Base-by-base conservation (phyloP, 495 filamentous ascomycete genomes). In the Hypoxylon crocopeplum region DNA sequence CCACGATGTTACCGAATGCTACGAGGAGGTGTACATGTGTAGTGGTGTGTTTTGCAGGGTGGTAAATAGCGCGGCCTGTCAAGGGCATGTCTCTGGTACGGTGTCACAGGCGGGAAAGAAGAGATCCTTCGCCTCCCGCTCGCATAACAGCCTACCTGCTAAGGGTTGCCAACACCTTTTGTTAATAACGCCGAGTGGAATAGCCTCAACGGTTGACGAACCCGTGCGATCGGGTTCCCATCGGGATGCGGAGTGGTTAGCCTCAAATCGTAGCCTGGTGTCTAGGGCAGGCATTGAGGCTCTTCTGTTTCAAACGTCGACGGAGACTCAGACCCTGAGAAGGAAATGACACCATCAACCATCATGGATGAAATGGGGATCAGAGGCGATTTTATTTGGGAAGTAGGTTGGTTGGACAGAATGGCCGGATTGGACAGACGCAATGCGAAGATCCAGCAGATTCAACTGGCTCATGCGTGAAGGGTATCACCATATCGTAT, bases 401-500 rank as follows among this genome's bases (percentile, higher is more conserved):
- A 30, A 30, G 46, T 29, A 45, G 38, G 55, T 40, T 59, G 54
- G 49, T 55, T 32, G 49, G 55, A 46, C 40, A 32, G 48, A 46
- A 30, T 36, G 25, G 50, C 59, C 47, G 60, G 47, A 57, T 58
- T 48, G 60, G 29, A 56, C 17, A 22, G 41, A 57, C 45, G 59
- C 41, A 56, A 38, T 56, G 49, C 44, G 55, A 64, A 55, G 61
- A 64, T 59, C 61, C 55, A 38, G 45, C 45, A 38, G 41, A 42
- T 64, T 64, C 50, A 49, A 59, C 37, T 64, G 61, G 61, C 50
- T 64, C 55, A 46, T 55, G 54, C 52, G 60, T 46, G 49, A 59
- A 64, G 60, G 54, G 60, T 64, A 59, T 59, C 55, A 64, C 55
- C 55, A 55, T 64, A 58, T 64, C 61, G 55, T 59, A 59, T 59